Evolutionary conservation across 495 filamentous ascomycete species (phyloP).

Genomic region (Parachaetomium inaequale): DNA sequence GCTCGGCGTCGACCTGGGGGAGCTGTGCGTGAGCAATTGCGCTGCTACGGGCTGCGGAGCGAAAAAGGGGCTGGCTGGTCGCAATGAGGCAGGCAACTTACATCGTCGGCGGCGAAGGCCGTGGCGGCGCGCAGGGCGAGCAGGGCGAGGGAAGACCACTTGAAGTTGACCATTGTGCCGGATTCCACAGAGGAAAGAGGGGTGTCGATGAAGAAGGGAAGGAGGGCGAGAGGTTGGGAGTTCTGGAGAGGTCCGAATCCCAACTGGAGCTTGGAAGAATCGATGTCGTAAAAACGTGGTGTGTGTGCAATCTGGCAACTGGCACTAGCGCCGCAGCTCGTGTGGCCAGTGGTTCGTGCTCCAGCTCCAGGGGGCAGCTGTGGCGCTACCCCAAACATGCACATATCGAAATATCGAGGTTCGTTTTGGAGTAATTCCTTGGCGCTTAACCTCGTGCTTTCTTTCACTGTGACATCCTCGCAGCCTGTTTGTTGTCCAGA

Average conservation of each 20-base stretch:
- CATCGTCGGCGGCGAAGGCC: slow-evolving; percentile 58
- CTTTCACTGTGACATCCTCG: too few species aligned
- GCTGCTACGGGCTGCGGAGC: neutral
- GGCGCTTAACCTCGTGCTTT: too few species aligned
- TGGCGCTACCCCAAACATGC: slow-evolving; percentile 22
- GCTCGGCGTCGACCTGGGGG: slow-evolving; percentile 18
- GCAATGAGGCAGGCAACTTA: slow-evolving; percentile 42
- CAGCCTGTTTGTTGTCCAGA: too few species aligned
- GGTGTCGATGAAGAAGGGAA: slow-evolving; percentile 21
- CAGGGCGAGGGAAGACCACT: slow-evolving; percentile 65
- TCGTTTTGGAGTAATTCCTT: too few species aligned
- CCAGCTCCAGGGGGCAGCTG: neutral
- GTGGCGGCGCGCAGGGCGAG: slow-evolving; percentile 65
- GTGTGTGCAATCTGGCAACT: slow-evolving; percentile 31
- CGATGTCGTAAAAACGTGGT: slow-evolving; percentile 18
- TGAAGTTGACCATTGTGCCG: slow-evolving; percentile 66
- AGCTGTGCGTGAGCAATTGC: slow-evolving; percentile 11
- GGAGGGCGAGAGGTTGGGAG: slow-evolving; percentile 20
- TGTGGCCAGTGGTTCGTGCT: slow-evolving; percentile 7
- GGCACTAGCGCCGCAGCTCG: slow-evolving; percentile 7
- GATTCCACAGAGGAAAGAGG: slow-evolving; percentile 21
- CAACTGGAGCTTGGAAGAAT: slow-evolving; percentile 9
- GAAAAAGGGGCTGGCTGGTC: neutral
- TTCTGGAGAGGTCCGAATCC: slow-evolving; percentile 8
- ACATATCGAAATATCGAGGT: slow-evolving; percentile 12